phyloP scores from a whole-genome alignment of 2,329 filamentous ascomycete species.

The Talaromyces marneffei region DNA sequence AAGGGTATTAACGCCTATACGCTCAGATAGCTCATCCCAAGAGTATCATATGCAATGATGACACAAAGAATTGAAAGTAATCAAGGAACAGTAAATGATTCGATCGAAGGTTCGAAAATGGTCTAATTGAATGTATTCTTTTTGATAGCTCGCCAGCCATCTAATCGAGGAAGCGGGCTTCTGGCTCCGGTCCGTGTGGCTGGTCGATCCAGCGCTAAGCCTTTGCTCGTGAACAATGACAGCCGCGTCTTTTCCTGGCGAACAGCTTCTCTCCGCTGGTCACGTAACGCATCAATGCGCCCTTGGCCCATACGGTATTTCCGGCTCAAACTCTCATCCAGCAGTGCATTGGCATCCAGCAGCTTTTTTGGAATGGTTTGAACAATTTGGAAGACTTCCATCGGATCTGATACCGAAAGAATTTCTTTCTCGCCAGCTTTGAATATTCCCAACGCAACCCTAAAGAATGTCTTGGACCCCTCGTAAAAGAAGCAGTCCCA shows the following conservation, averaged over 20 bases:
- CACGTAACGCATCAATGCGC: constrained; percentile 68
- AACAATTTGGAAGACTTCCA: constrained; percentile 94
- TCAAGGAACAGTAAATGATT: neutral
- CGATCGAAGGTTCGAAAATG: neutral
- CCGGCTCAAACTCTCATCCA: constrained; percentile 77
- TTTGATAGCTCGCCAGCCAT: constrained; percentile 11
- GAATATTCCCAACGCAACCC: constrained; percentile 84
- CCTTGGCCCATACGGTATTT: constrained; percentile 76
- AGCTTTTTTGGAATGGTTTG: constrained; percentile 77
- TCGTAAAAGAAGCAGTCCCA: constrained; percentile 98
- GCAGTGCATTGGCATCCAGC: constrained; percentile 72
- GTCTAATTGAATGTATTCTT: constrained; percentile 13
- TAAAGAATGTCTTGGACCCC: constrained; percentile 87
- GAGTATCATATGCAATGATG: constrained; percentile 14
- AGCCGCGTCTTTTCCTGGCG: constrained; percentile 37
- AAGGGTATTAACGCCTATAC: constrained; percentile 15
- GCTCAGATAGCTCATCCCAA: constrained; percentile 12
- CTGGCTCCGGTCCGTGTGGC: constrained; percentile 12
- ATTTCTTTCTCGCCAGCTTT: constrained; percentile 81
- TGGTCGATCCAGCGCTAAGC: constrained; percentile 10
- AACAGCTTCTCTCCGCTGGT: constrained; percentile 56
- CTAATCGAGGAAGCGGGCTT: constrained; percentile 15
- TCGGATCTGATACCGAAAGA: constrained; percentile 70
- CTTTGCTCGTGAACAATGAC: constrained; percentile 31
- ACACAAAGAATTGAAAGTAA: neutral